A percentile compares a stretch with the other conserved stretches of the same genome.
phyloP scores from a whole-genome alignment of 2,329 filamentous ascomycete genomes.

The Apiospora aurea region DNA sequence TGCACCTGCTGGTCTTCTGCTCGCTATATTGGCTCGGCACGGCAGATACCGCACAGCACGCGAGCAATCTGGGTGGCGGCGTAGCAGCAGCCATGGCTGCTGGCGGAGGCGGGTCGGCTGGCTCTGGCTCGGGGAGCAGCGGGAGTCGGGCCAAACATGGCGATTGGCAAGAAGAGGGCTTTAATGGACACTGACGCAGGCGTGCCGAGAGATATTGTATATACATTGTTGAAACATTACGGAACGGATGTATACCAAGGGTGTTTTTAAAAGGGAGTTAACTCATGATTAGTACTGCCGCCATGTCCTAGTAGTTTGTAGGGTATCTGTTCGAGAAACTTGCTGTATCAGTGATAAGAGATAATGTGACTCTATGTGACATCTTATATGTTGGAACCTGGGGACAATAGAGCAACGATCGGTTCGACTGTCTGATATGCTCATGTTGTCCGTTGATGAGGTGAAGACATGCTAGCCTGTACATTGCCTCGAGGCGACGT shows the following conservation, averaged over 20 bases:
- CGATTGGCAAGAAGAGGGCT: constrained; percentile 71
- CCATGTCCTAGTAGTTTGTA: not conserved
- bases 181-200: constrained; percentile 39
- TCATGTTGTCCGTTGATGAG: not conserved
- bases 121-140: constrained; percentile 42
- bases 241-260: constrained; percentile 4
- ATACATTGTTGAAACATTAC: not conserved
- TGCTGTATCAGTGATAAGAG: not conserved
- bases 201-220: not conserved
- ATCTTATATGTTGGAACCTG: not conserved
- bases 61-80: constrained; percentile 60
- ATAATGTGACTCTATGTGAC: not conserved
- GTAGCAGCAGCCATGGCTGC: constrained; percentile 54
- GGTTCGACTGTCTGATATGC: not conserved
- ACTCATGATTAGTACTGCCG: not conserved
- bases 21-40: constrained; percentile 86
- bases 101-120: constrained; percentile 44
- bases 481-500: too few species aligned
- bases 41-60: constrained; percentile 68
- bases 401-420: not conserved
- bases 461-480: not conserved
- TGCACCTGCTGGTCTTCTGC: constrained; percentile 88
- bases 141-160: constrained; percentile 48
- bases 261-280: constrained; percentile 3
- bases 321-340: not conserved